Evolutionary conservation across 768 basidiomycete genomes (phyloP), one percentile per base, ranked within the genome.

Genomic region (Lentinus tigrinus): DNA sequence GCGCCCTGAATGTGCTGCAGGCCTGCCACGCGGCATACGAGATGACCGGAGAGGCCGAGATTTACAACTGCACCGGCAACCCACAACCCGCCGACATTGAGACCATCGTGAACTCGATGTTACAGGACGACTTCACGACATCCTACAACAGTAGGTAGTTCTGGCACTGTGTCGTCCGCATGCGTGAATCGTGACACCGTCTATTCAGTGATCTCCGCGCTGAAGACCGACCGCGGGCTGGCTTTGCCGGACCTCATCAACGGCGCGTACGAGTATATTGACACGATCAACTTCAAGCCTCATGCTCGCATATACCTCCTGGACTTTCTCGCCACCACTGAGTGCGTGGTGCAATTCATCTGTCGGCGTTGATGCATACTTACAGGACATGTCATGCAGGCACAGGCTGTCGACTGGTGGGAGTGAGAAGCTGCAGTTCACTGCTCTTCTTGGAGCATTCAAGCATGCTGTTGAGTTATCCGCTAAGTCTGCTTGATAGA

Each of bases 21-120:
- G 97, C 97, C 0, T 99, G 97, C 68, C 94, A 98, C 71, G 95
- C 97, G 16, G 97, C 96, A 3, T 99, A 98, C 70, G 93, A 95
- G 42, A 71, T 82, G 10, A 85, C 87, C 31, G 90, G 91, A 55
- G 95, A 98, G 74, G 85, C 85, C 0, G 94, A 97, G 62, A 85
- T 99, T 23, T 99, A 98, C 72, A 93, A 89, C 63, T 98, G 96
- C 71, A 98, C 97, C 0, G 97, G 97, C 39, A 95, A 87, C 64
- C 97, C 97, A 19, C 95, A 98, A 70, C 97, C 97, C 0, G 81
- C 84, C 26, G 97, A 99, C 73, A 93, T 99, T 46, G 93, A 95
- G 69, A 83, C 85, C 11, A 90, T 99, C 39, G 92, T 98, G 31
- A 88, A 92, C 62, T 92, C 91, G 9, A 98, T 99, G 97, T 83